These are phyloP conservation scores for Handroanthus guayacan DNA, from an alignment of 257 asterid genomes.

Conservation along the genomic window DNA sequence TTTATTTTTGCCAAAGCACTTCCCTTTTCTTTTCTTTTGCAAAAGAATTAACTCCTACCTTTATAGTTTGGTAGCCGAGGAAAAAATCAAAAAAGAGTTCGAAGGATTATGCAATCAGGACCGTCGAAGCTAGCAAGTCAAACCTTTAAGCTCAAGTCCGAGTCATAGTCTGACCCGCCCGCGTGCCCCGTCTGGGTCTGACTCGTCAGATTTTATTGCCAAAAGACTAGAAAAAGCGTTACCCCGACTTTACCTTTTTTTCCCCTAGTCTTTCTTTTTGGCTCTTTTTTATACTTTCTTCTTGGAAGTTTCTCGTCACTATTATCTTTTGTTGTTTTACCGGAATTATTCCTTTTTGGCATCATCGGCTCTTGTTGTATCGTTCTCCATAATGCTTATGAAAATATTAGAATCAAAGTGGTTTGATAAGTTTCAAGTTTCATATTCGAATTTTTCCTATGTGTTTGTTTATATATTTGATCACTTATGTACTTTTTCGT, in stretches of 20 bases:
- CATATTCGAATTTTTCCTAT: too few relatives aligned
- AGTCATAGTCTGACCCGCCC: slow-evolving; percentile 40
- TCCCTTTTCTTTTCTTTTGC: neutral
- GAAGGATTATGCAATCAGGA: slow-evolving; percentile 3
- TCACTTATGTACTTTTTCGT: too few relatives aligned
- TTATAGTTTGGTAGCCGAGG: slow-evolving; percentile 7
- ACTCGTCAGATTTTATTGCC: slow-evolving; percentile 35
- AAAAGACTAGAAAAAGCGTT: slow-evolving; percentile 22
- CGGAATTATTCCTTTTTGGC: slow-evolving; percentile 38
- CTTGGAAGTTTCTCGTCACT: slow-evolving; percentile 52
- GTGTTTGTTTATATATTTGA: too few relatives aligned
- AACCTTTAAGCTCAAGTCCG: slow-evolving; percentile 37
- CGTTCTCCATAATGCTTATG: slow-evolving; percentile 3
- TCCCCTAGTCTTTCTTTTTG: slow-evolving; percentile 16
- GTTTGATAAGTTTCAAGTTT: too few relatives aligned
- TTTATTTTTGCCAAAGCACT: slow-evolving; percentile 44
- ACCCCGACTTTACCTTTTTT: slow-evolving; percentile 27
- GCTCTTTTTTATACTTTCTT: slow-evolving; percentile 34
- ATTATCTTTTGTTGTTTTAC: slow-evolving; percentile 14
- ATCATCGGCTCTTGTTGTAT: slow-evolving; percentile 18
- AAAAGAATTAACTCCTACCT: neutral
- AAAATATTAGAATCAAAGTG: too few relatives aligned
- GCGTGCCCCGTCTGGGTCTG: slow-evolving; percentile 45
- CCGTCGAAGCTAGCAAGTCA: slow-evolving; percentile 41
- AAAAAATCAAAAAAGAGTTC: neutral